Evolutionary conservation across 495 filamentous ascomycete genomes (phyloP), one percentile per base, ranked within the genome.

Genomic region (Penicillium goetzii): DNA sequence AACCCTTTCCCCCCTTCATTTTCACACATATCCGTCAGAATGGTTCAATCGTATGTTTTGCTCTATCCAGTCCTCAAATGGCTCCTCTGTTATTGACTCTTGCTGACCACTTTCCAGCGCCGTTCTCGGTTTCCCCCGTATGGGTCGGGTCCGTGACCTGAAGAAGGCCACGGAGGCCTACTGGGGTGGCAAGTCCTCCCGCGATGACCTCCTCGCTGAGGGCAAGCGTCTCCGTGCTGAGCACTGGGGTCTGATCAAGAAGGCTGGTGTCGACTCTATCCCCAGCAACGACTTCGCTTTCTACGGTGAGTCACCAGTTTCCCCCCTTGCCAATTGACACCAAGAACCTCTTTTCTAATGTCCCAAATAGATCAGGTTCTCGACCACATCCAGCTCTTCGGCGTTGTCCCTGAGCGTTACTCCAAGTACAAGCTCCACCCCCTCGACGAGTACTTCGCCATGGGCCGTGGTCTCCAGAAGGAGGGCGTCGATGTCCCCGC

Each of bases 211-310:
- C 63, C 83, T 97, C 64, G 83, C 86, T 58, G 96, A 97, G 86
- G 95, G 90, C 76, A 97, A 98, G 90, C 86, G 92, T 74, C 91
- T 99, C 63, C 90, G 95, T 84, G 84, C 90, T 60, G 93, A 88
- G 72, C 95, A 99, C 88, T 99, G 95, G 95, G 92, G 96, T 85
- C 92, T 98, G 82, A 95, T 97, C 85, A 95, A 98, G 85, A 88
- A 93, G 80, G 93, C 93, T 71, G 95, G 95, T 74, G 93, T 97
- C 74, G 91, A 97, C 73, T 85, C 92, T 79, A 98, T 99, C 80
- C 95, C 95, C 73, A 95, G 91, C 89, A 98, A 98, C 77, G 95
- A 99, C 89, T 99, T 99, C 77, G 90, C 96, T 64, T 93, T 90
- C 85, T 99, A 99, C 78, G 95, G 52, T 55, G 17, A 36, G 52